Evolutionary conservation across 345 rosid species (phyloP).

Genomic region (Erucastrum elatum): DNA sequence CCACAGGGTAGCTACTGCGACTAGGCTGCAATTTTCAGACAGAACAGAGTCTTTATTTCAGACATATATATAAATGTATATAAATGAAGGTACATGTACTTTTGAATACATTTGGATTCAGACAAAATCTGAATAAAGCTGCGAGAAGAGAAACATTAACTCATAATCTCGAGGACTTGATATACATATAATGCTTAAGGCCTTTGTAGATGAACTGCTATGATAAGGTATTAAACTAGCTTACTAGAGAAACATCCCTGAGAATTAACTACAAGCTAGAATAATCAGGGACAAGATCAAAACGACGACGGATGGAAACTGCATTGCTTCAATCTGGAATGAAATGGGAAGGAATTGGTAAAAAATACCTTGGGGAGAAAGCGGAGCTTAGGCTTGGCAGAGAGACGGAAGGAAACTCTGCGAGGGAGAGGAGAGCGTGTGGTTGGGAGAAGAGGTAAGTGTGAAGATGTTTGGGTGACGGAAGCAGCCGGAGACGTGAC

Average conservation of each 20-base stretch:
- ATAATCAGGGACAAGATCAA: background rate
- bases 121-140: background rate
- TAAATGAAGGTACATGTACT: background rate
- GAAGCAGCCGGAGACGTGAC: constrained; percentile 48
- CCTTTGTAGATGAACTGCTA: background rate
- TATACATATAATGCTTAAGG: constrained; percentile 3
- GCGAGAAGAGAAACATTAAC: background rate
- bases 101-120: background rate
- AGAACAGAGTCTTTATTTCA: background rate
- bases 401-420: constrained; percentile 49
- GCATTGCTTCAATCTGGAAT: background rate
- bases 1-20: constrained; percentile 44
- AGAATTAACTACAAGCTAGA: background rate
- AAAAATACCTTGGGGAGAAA: constrained; percentile 50
- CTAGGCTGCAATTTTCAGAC: constrained; percentile 46
- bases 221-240: background rate
- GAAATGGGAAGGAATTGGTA: background rate
- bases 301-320: background rate
- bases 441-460: constrained; percentile 26
- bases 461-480: constrained; percentile 40
- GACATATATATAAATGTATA: background rate
- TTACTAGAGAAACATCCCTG: background rate
- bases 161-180: background rate
- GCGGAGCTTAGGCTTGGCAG: constrained; percentile 47
- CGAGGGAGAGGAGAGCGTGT: constrained; percentile 31